Base-by-base conservation (phyloP, 208 protist species). In the Acanthamoeba polyphaga region DNA sequence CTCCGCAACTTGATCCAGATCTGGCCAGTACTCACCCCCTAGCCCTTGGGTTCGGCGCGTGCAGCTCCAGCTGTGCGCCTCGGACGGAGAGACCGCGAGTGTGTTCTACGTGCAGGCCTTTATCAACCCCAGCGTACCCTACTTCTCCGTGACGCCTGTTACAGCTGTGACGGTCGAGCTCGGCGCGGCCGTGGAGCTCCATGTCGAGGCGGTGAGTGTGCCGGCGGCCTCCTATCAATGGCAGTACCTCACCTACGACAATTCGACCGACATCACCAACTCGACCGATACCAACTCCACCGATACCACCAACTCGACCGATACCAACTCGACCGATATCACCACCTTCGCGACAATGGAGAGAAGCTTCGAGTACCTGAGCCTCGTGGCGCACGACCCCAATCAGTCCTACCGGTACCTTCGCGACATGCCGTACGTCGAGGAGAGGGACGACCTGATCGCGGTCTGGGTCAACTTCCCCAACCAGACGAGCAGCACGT, bases 1-100 rank as follows among this genome's bases (percentile, higher is more conserved):
- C 24, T 29, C 3, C 62, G 7, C 62, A 6, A 66, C 7, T 60
- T 60, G 3, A 15, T 60, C 1, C 0, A 27, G 24, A 29, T 6
- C 4, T 38, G 22, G 17, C n/a, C 27, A 15, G 38, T 24, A 9
- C 66, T n/a, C 66, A 32, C 66, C 27, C 64, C 13, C 29, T n/a
- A 32, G 7, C 29, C 8, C 29, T 4, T 38, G 7, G 27, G 19
- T 15, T 12, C 43, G 34, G 43, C 13, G 9, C 32, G 43, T 62
- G 38, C 80, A 89, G 80, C 46, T 89, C 17, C 80, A 66, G 34
- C 51, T 89, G 1, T 89, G 80, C 80, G 80, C 24, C 7, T 89
- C 80, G 29, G 80, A 89, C 22, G 80, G 53, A 0, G 80, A 89
- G 53, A 27, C 64, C 12, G 22, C 80, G 6, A 89, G 80, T 46